Percentiles rank a stretch among this genome's conserved stretches.
These are phyloP conservation scores for Flaveria ramosissima DNA, from an alignment of 129 eudicot species.

Conservation along the genomic window DNA sequence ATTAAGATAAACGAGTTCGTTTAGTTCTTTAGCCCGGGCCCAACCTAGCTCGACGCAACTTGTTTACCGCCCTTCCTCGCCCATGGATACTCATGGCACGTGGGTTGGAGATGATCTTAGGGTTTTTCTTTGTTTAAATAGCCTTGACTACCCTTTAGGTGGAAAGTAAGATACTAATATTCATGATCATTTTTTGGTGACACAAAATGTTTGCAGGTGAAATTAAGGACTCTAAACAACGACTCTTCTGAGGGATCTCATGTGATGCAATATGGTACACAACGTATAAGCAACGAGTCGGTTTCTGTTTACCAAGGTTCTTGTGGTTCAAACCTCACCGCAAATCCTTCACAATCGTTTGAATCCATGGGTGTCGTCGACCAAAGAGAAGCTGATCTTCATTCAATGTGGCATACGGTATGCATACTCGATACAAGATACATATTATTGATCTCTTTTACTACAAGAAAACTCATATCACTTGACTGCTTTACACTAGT, in stretches of 20 bases:
- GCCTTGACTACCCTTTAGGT: not conserved
- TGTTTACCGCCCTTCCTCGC: too few relatives aligned
- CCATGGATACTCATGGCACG: too few relatives aligned
- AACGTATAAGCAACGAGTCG: constrained; percentile 52
- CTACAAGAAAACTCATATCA: too few relatives aligned
- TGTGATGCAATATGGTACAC: constrained; percentile 89
- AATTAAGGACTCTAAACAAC: constrained; percentile 61
- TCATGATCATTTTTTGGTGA: not conserved
- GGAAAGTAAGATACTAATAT: not conserved
- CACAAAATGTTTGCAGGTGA: constrained; percentile 49
- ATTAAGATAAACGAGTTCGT: too few relatives aligned
- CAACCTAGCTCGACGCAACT: too few relatives aligned
- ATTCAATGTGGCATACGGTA: constrained; percentile 65
- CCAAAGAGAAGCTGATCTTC: constrained; percentile 78
- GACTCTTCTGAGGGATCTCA: constrained; percentile 67
- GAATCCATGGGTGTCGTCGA: constrained; percentile 56
- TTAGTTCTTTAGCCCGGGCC: too few relatives aligned
- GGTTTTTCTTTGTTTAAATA: not conserved
- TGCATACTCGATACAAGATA: constrained; percentile 3
- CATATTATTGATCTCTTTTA: too few relatives aligned
- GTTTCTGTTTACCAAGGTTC: constrained; percentile 78
- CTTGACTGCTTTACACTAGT: too few relatives aligned
- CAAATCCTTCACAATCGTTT: constrained; percentile 17
- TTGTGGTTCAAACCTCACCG: constrained; percentile 47
- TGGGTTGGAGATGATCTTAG: too few relatives aligned